Base-by-base conservation (phyloP, 1,284 basidiomycete species). In the Apiotrichum sp. region DNA sequence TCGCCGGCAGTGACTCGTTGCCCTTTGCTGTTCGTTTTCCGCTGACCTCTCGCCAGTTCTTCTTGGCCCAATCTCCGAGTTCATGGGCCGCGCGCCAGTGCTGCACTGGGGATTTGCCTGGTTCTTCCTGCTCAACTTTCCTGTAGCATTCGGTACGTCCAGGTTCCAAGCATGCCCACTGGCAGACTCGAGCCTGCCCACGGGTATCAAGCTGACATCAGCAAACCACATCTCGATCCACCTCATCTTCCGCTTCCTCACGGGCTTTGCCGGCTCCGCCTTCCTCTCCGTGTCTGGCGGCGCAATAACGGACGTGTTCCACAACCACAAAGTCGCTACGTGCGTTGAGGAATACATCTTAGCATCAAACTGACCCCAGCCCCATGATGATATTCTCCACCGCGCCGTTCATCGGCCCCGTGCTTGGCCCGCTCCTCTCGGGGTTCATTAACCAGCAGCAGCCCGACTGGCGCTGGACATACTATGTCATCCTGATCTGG, bases 271-370 rank as follows among this genome's bases (percentile, higher is more conserved):
- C 4, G 79, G 88, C 0, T 78, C 86, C 0, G 84, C 87, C 0
- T 92, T 92, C 71, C 75, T 92, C 29, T 85, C 83, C 55, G 88
- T 92, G 1, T 84, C 86, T 0, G 89, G 89, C 0, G 89, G 89
- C 3, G 85, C 83, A 48, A 82, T 91, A 16, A 84, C 84, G 22
- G 89, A 91, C 69, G 69, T 89, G 55, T 91, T 89, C 65, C 70
- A 76, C 0, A 83, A 87, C 60, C 66, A 73, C 0, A 77, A 81
- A 14, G 84, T 90, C 8, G 85, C 82, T 49, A 84, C 79, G 83
- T 88, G 65, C 61, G 84, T 78, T 31, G 40, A 31, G 14, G 39
- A 1, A 9, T 13, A 38, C 36, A 2, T n/a, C 41, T 54, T 11
- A n/a, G 13, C 11, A 13, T 2, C 50, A 38, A 22, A 42, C 49